Conservation (phyloP, 257 asterid genomes). For the Solanum boliviense region DNA sequence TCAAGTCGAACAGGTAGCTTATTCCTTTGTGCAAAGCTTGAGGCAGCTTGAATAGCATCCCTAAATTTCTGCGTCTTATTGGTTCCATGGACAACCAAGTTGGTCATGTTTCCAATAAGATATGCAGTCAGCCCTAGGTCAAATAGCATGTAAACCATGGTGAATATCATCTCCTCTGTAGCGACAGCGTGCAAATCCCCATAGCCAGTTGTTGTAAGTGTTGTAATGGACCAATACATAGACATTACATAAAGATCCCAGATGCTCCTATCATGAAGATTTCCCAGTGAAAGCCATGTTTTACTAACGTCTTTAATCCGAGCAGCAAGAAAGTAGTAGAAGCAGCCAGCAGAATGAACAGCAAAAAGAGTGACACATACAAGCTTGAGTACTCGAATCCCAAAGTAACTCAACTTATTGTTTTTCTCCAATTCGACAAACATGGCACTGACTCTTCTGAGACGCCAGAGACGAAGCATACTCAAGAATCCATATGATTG, state of each 20-base stretch:
- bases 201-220: slow-evolving; percentile 57
- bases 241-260: slow-evolving; percentile 36
- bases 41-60: slow-evolving; percentile 60
- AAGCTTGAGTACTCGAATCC: slow-evolving; percentile 51
- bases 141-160: slow-evolving; percentile 44
- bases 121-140: slow-evolving; percentile 61
- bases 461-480: slow-evolving; percentile 87
- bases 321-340: slow-evolving; percentile 48
- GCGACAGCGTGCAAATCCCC: slow-evolving; percentile 67
- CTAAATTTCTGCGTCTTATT: slow-evolving; percentile 58
- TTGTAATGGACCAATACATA: slow-evolving; percentile 59
- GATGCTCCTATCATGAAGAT: slow-evolving; percentile 15
- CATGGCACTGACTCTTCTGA: slow-evolving; percentile 61
- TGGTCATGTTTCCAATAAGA: slow-evolving; percentile 80
- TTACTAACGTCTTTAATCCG: slow-evolving; percentile 14
- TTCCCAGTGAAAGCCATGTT: slow-evolving; percentile 23
- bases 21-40: slow-evolving; percentile 70
- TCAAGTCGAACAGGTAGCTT: slow-evolving; percentile 47
- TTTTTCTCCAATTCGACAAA: slow-evolving; percentile 67
- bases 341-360: slow-evolving; percentile 57
- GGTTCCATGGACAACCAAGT: slow-evolving; percentile 73
- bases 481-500: slow-evolving; percentile 38
- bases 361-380: slow-evolving; percentile 57
- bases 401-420: slow-evolving; percentile 41
- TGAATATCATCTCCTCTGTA: slow-evolving; percentile 42